Percentiles rank a stretch among this genome's conserved stretches.
Conservation (phyloP, 2,329 filamentous ascomycete genomes). For the Claviceps sp. region DNA sequence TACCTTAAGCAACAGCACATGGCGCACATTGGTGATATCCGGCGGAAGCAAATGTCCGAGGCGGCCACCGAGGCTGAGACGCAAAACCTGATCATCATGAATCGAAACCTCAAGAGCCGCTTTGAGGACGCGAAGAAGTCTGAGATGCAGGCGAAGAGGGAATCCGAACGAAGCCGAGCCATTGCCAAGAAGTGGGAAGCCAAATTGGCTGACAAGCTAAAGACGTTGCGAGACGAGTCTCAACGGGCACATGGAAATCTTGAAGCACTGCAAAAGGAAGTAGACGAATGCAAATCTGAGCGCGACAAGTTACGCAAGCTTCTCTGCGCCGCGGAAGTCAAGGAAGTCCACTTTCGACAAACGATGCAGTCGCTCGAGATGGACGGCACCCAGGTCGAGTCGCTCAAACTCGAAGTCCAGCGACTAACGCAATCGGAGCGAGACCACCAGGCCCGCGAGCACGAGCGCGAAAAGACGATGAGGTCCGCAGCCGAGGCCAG, state of each 20-base stretch:
- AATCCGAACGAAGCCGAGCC: slow-evolving; percentile 57
- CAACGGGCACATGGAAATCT: slow-evolving; percentile 49
- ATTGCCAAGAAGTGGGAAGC: slow-evolving; percentile 69
- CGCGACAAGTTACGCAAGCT: slow-evolving; percentile 50
- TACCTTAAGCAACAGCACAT: slow-evolving; percentile 77
- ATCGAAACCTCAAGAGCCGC: slow-evolving; percentile 58
- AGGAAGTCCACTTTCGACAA: slow-evolving; percentile 50
- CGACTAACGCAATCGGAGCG: slow-evolving; percentile 48
- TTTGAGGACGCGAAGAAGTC: slow-evolving; percentile 60
- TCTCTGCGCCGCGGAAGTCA: slow-evolving; percentile 55
- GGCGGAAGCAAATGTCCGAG: slow-evolving; percentile 60
- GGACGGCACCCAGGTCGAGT: slow-evolving; percentile 45
- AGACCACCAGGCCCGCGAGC: slow-evolving; percentile 50
- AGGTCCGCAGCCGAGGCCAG: slow-evolving; percentile 46
- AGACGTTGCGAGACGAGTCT: slow-evolving; percentile 53
- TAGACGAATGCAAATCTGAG: slow-evolving; percentile 45
- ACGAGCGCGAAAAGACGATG: slow-evolving; percentile 42
- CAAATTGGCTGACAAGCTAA: slow-evolving; percentile 54
- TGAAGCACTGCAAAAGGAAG: slow-evolving; percentile 40
- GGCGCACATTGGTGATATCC: slow-evolving; percentile 65
- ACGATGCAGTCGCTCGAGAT: slow-evolving; percentile 50
- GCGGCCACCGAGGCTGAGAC: slow-evolving; percentile 71
- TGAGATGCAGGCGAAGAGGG: slow-evolving; percentile 56
- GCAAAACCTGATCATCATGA: slow-evolving; percentile 66
- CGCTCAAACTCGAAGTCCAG: slow-evolving; percentile 44